Conservation (phyloP, 2,329 filamentous ascomycete species). For the Chrysoporthe deuterocubensis region DNA sequence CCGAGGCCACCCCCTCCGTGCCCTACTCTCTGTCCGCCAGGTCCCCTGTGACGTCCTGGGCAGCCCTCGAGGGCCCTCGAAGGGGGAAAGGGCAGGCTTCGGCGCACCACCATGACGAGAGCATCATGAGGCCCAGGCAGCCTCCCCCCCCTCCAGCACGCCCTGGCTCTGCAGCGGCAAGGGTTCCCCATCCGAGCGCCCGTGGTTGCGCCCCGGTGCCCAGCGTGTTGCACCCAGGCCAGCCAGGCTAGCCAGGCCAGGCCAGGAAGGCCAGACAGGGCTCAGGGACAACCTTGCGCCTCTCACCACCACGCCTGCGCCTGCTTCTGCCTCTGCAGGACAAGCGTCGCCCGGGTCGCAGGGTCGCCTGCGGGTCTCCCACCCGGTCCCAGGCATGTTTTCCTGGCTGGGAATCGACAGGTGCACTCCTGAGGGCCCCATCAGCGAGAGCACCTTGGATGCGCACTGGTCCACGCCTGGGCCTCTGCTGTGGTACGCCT, state of each 20-base stretch:
- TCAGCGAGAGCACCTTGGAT: not conserved
- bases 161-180: not conserved
- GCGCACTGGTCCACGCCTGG: not conserved
- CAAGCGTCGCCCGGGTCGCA: not conserved
- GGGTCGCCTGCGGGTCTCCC: not conserved
- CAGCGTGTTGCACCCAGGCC: not conserved
- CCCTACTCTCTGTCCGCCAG: not conserved
- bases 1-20: not conserved
- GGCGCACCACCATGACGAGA: not conserved
- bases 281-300: conserved; percentile 6
- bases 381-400: too few species aligned
- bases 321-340: conserved; percentile 4
- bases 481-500: not conserved
- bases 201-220: not conserved
- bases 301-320: too few species aligned
- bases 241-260: not conserved
- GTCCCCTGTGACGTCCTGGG: not conserved
- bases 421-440: not conserved
- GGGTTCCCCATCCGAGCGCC: conserved; percentile 20
- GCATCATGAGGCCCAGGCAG: not conserved
- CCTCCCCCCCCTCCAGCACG: not conserved
- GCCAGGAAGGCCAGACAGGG: conserved; percentile 9
- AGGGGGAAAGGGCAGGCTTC: too few species aligned
- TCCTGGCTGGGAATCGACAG: too few species aligned
- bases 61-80: too few species aligned